Base-by-base conservation (phyloP, 2,329 filamentous ascomycete genomes). In the Xylaria sp. region DNA sequence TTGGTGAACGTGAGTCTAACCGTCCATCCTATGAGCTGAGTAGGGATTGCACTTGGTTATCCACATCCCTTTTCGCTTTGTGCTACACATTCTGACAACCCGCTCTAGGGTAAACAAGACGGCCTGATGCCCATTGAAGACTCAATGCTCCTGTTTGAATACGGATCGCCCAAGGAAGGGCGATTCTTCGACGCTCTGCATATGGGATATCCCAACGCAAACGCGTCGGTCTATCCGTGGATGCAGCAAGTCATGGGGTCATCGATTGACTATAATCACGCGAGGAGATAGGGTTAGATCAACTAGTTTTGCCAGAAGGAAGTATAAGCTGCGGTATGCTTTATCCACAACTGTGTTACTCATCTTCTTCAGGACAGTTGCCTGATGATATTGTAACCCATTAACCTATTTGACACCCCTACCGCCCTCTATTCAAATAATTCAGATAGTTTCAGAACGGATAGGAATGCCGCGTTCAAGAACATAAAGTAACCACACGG, bases 41-140 rank as follows among this genome's bases (percentile, higher is more conserved):
- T n/a, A n/a, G n/a, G n/a, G n/a, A n/a, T n/a, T n/a, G n/a, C n/a
- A n/a, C n/a, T n/a, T n/a, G n/a, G n/a, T n/a, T n/a, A n/a, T n/a
- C n/a, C n/a, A n/a, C n/a, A n/a, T n/a, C 53, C 12, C 25, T 38
- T 4, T 15, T 25, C 5, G 4, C 4, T 23, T 37, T 4, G 6
- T 57, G 40, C 49, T 66, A 21, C 63, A 23, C 1, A 31, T 35
- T n/a, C 37, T n/a, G n/a, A 47, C 15, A 31, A 11, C 11, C 17
- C 38, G n/a, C 19, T n/a, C 8, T 65, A 88, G 81, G 87, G 88
- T 8, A 85, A 83, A 3, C 78, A 82, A 57, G 88, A 90, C 67
- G 87, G 87, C 0, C 75, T 90, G 46, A 89, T 89, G 80, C 88
- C 88, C 0, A 88, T 90, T 60, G 88, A 90, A 70, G 88, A 90